Evolutionary conservation across 75 land plant genomes (phyloP).

Genomic region (Cupressus sempervirens): DNA sequence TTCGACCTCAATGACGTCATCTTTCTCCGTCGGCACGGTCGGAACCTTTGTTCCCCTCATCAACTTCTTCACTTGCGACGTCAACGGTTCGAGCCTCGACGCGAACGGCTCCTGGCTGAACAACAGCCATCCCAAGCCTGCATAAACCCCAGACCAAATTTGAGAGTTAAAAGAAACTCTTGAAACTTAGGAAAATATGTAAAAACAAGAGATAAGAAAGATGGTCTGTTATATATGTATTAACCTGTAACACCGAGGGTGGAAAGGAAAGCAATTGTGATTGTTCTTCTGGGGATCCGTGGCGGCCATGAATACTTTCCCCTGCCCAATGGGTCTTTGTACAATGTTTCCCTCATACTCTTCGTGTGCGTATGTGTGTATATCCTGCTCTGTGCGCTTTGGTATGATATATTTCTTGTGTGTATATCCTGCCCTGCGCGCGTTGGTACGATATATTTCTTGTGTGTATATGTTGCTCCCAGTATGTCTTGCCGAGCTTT

Average conservation of each 20-base stretch:
- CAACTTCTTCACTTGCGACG: neutral
- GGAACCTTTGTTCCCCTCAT: neutral
- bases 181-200: neutral
- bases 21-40: neutral
- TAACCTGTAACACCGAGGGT: neutral
- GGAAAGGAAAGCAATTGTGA: neutral
- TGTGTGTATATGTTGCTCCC: neutral
- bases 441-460: neutral
- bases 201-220: neutral
- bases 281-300: neutral
- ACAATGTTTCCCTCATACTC: neutral
- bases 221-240: neutral
- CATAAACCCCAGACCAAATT: neutral
- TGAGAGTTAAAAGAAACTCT: neutral
- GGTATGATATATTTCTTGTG: neutral
- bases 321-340: neutral
- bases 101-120: neutral
- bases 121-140: neutral
- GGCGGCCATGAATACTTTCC: neutral
- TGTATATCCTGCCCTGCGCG: no score
- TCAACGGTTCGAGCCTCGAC: neutral
- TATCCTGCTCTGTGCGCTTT: neutral
- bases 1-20: neutral
- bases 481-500: neutral
- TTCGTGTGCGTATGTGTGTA: no score